Conservation (phyloP, 257 asterid species). For the Dorcoceras hygrometricum region DNA sequence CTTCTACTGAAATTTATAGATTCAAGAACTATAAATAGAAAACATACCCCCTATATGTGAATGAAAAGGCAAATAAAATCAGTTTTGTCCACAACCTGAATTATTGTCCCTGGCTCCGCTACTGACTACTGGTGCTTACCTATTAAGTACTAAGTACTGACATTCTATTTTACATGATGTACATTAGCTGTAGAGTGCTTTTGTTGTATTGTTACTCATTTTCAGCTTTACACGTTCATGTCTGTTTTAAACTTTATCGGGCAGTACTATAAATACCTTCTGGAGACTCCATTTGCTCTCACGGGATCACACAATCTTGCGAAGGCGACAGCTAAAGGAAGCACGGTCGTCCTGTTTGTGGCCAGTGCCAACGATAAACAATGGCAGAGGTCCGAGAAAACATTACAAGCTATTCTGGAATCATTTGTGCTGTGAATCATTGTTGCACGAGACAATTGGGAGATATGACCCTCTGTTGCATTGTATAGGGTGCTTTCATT, state of each 20-base stretch:
- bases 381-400: slow-evolving; percentile 70
- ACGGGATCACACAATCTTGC: slow-evolving; percentile 96
- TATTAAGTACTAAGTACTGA: no score
- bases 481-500: slow-evolving; percentile 7
- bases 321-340: slow-evolving; percentile 92
- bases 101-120: no score
- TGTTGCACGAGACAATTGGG: slow-evolving; percentile 4
- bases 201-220: not conserved
- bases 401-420: slow-evolving; percentile 77
- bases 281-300: slow-evolving; percentile 89
- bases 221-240: not conserved
- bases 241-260: not conserved
- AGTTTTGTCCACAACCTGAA: no score
- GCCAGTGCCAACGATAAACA: slow-evolving; percentile 92
- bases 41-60: no score
- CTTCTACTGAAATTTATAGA: no score
- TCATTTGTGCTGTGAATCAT: slow-evolving; percentile 64
- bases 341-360: slow-evolving; percentile 79
- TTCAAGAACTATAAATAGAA: no score
- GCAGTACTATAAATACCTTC: slow-evolving; percentile 88
- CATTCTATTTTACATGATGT: not conserved
- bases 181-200: not conserved
- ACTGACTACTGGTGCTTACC: no score
- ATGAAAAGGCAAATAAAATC: no score
- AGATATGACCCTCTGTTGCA: slow-evolving; percentile 2